Conservation (phyloP, 805 yeast species). For the Yarrowia phangngaensis region DNA sequence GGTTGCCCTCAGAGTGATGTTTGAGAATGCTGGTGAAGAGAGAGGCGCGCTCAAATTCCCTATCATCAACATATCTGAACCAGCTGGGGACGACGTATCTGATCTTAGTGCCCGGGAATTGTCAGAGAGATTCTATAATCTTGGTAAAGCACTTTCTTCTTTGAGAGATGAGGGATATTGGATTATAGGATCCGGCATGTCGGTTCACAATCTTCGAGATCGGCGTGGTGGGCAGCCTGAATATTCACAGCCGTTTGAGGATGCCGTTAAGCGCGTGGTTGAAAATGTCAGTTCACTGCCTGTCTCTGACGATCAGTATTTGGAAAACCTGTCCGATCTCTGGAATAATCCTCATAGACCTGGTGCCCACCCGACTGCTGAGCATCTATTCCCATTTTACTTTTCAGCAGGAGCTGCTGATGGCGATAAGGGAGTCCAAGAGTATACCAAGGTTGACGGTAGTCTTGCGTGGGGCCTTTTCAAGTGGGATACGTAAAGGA, state of each 20-base stretch:
- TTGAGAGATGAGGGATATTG: conserved; percentile 53
- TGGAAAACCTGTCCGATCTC: conserved; percentile 42
- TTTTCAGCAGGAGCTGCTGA: conserved; percentile 54
- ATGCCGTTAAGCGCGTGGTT: conserved; percentile 39
- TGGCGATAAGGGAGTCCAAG: conserved; percentile 15
- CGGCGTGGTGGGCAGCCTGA: conserved; percentile 42
- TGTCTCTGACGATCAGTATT: conserved; percentile 37
- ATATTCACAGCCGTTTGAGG: conserved; percentile 54
- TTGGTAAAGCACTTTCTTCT: conserved; percentile 54
- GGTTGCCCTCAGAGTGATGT: conserved; percentile 75
- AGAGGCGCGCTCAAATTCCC: conserved; percentile 39
- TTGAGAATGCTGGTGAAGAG: conserved; percentile 43
- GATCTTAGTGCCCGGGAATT: conserved; percentile 6
- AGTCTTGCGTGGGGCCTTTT: conserved; percentile 20
- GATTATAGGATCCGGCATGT: conserved; percentile 69
- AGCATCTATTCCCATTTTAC: conserved; percentile 65
- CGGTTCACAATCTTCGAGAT: conserved; percentile 71
- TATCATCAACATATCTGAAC: conserved; percentile 44
- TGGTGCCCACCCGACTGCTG: conserved; percentile 70
- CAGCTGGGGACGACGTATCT: conserved; percentile 41
- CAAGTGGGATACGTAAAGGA: too few species aligned
- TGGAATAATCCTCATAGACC: conserved; percentile 40
- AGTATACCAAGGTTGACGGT: conserved; percentile 3
- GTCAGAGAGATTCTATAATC: conserved; percentile 41
- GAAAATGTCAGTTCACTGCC: conserved; percentile 34